A percentile compares a stretch with the other conserved stretches of the same genome.
Evolutionary conservation across 2,329 filamentous ascomycete species (phyloP).

Genomic region (Arthroderma uncinatum): DNA sequence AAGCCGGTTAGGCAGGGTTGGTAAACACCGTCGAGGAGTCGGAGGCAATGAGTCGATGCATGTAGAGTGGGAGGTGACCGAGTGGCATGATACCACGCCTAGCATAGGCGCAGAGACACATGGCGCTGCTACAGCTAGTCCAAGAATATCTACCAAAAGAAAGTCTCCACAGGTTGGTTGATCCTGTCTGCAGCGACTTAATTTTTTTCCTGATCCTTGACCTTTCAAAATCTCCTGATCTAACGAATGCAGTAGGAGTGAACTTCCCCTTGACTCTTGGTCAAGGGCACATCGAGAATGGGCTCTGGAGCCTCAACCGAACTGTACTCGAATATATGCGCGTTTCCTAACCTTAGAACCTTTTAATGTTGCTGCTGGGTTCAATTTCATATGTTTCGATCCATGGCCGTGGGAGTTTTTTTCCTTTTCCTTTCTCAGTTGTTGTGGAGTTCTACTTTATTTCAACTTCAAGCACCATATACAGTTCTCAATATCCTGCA

Average conservation of each 20-base stretch:
- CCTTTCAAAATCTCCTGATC: neutral
- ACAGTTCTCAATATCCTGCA: neutral
- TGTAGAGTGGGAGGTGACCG: conserved; percentile 75
- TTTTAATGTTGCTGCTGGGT: neutral
- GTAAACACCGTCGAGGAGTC: conserved; percentile 47
- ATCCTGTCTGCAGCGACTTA: neutral
- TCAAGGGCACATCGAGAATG: neutral
- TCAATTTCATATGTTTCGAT: neutral
- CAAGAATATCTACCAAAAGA: conserved; percentile 13
- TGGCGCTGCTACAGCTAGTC: conserved; percentile 1
- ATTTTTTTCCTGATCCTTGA: too few relatives aligned
- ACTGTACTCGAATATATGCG: neutral
- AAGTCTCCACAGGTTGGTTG: conserved; percentile 15
- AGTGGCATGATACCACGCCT: conserved; percentile 48
- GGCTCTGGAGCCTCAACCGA: neutral
- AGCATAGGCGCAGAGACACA: neutral
- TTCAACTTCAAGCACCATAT: neutral
- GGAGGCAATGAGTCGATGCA: conserved; percentile 53
- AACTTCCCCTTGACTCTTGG: neutral
- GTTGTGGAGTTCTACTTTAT: neutral
- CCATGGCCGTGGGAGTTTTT: conserved; percentile 1
- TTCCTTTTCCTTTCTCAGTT: neutral
- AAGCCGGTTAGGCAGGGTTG: conserved; percentile 58
- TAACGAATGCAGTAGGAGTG: neutral
- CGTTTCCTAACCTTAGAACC: neutral